Conservation (phyloP, 1,284 basidiomycete genomes). For the Microbotryum scabiosae region DNA sequence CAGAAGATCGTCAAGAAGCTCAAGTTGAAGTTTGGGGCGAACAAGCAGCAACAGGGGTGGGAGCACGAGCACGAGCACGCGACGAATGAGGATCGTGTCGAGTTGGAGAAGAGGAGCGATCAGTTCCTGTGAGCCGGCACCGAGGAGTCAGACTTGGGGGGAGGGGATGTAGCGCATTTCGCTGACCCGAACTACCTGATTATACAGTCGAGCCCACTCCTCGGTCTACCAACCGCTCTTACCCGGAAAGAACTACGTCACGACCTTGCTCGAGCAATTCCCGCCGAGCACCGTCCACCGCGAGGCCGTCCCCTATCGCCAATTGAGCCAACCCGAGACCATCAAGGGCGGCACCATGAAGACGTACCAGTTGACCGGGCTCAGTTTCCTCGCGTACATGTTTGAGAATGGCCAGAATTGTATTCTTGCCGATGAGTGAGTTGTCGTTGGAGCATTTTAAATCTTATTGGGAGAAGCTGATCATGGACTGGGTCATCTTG, state of each 20-base stretch:
- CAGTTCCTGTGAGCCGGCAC: slow-evolving; percentile 1
- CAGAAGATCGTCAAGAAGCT: neutral
- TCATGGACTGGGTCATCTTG: slow-evolving; percentile 8
- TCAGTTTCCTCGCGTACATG: slow-evolving; percentile 17
- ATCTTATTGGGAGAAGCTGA: neutral
- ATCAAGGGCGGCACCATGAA: slow-evolving; percentile 16
- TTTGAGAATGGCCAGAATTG: slow-evolving; percentile 9
- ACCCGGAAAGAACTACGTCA: slow-evolving; percentile 13
- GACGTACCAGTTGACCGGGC: slow-evolving; percentile 19
- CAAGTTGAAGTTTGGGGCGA: slow-evolving; percentile 1
- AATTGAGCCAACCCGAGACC: slow-evolving; percentile 3
- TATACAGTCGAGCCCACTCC: slow-evolving; percentile 3
- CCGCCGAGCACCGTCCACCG: neutral
- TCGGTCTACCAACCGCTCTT: slow-evolving; percentile 1
- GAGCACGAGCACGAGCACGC: neutral
- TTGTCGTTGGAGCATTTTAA: neutral
- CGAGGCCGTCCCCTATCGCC: neutral
- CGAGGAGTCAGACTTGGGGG: neutral
- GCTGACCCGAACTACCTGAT: neutral
- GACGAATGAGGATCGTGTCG: neutral
- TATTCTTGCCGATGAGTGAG: slow-evolving; percentile 24
- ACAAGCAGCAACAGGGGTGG: neutral
- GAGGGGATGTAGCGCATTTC: neutral
- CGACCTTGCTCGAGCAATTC: slow-evolving; percentile 2
- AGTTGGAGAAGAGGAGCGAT: slow-evolving; percentile 4